A percentile compares a stretch with the other conserved stretches of the same genome.
Evolutionary conservation across 805 yeast genomes (phyloP).

Genomic region (Candida manassasensis): DNA sequence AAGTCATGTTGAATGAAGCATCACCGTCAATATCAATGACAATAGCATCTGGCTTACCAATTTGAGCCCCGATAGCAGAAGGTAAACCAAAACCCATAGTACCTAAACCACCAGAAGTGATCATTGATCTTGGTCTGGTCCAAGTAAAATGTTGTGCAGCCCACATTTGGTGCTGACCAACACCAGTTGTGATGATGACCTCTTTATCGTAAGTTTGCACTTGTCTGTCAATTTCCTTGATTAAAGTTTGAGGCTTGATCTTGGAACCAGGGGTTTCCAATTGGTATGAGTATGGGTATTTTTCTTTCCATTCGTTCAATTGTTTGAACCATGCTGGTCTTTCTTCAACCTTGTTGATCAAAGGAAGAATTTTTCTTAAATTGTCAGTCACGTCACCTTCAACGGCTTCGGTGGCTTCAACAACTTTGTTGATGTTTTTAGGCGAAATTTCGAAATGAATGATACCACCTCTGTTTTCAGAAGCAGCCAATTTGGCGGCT

Average conservation of each 20-base stretch:
- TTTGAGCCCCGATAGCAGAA: slow-evolving; percentile 97
- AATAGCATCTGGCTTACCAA: slow-evolving; percentile 89
- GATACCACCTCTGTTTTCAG: slow-evolving; percentile 89
- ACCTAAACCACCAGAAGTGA: slow-evolving; percentile 98
- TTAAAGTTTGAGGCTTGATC: slow-evolving; percentile 91
- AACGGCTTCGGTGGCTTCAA: slow-evolving; percentile 90
- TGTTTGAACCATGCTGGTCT: slow-evolving; percentile 78
- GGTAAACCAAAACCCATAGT: slow-evolving; percentile 99
- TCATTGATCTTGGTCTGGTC: slow-evolving; percentile 87
- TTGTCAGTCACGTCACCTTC: slow-evolving; percentile 93
- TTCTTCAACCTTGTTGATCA: slow-evolving; percentile 54
- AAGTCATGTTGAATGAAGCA: slow-evolving; percentile 98
- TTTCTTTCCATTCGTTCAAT: slow-evolving; percentile 75
- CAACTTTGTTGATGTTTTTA: slow-evolving; percentile 96
- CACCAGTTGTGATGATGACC: slow-evolving; percentile 93
- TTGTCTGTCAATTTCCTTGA: slow-evolving; percentile 71
- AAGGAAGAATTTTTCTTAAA: slow-evolving; percentile 67
- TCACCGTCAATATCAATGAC: slow-evolving; percentile 98
- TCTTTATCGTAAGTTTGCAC: slow-evolving; percentile 61
- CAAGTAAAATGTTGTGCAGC: slow-evolving; percentile 97
- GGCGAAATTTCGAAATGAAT: slow-evolving; percentile 94
- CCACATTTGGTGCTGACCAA: slow-evolving; percentile 99
- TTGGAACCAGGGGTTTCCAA: slow-evolving; percentile 72
- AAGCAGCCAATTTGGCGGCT: slow-evolving; percentile 83
- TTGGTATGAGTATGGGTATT: slow-evolving; percentile 82